Evolutionary conservation across 345 rosid species (phyloP).

Genomic region (Boechera divaricarpa): DNA sequence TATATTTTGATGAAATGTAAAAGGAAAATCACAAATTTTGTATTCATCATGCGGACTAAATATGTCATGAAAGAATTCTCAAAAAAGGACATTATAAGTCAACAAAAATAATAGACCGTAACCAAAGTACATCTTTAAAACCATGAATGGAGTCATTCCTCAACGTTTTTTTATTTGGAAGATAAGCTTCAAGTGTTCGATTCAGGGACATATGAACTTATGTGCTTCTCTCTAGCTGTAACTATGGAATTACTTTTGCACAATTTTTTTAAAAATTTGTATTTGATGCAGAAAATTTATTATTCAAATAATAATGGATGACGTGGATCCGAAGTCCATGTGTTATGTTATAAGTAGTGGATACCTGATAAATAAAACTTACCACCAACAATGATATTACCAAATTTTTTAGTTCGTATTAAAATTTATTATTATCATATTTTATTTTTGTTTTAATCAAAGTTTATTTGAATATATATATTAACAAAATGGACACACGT

Average conservation of each 20-base stretch:
- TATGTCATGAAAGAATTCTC: background rate
- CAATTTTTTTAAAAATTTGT: background rate
- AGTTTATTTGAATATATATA: background rate
- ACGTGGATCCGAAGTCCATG: background rate
- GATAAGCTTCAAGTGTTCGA: background rate
- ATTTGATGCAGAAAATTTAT: background rate
- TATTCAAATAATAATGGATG: background rate
- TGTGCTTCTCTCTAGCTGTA: background rate
- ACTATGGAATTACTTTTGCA: background rate
- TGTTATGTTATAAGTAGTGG: background rate
- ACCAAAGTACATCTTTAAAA: background rate
- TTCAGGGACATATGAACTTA: background rate
- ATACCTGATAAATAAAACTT: background rate
- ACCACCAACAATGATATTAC: background rate
- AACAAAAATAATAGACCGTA: background rate
- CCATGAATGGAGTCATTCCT: background rate
- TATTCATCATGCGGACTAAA: background rate
- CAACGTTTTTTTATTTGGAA: background rate
- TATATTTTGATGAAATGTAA: background rate
- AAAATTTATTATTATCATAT: background rate
- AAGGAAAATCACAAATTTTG: background rate
- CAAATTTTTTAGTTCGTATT: background rate
- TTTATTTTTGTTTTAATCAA: background rate
- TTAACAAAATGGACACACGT: background rate
- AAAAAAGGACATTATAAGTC: background rate